Conservation (phyloP, 106 monocot genomes). For the Posidonia australis region DNA sequence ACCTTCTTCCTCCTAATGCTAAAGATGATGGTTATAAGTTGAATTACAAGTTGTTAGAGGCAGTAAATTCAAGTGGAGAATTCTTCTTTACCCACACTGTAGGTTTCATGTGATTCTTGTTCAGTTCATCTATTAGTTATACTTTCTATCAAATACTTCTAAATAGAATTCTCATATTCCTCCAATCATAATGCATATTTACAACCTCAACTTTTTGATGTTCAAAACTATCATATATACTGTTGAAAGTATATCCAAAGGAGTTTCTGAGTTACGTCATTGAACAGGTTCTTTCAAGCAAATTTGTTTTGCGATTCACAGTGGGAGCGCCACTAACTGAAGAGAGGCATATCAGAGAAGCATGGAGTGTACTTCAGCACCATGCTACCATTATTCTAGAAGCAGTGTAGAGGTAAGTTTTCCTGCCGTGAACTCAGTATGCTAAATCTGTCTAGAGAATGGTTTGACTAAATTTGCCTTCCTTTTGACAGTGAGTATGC, state of each 20-base stretch:
- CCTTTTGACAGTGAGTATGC: too few relatives aligned
- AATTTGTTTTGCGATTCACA: conserved; percentile 50
- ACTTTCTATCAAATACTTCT: not conserved
- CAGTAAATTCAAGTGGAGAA: conserved; percentile 57
- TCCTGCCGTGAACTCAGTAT: not conserved
- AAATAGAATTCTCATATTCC: not conserved
- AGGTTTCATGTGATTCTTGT: conserved; percentile 3
- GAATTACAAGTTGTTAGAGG: conserved; percentile 44
- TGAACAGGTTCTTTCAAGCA: conserved; percentile 46
- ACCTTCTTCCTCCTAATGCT: conserved; percentile 34
- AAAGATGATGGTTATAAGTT: conserved; percentile 40
- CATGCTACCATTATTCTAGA: conserved; percentile 35
- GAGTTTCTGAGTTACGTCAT: not conserved
- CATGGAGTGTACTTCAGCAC: conserved; percentile 55
- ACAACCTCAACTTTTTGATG: too few relatives aligned
- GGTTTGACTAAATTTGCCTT: too few relatives aligned
- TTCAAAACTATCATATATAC: too few relatives aligned
- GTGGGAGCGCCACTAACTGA: conserved; percentile 68
- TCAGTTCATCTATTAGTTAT: not conserved
- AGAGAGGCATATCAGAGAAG: conserved; percentile 39
- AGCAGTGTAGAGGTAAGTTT: not conserved
- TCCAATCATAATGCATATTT: too few relatives aligned
- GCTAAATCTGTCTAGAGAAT: too few relatives aligned
- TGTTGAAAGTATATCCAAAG: too few relatives aligned
- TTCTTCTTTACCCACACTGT: conserved; percentile 68